Evolutionary conservation across 2,329 filamentous ascomycete genomes (phyloP), one percentile per base, ranked within the genome.

Genomic region (Lasiodiplodia sp.): DNA sequence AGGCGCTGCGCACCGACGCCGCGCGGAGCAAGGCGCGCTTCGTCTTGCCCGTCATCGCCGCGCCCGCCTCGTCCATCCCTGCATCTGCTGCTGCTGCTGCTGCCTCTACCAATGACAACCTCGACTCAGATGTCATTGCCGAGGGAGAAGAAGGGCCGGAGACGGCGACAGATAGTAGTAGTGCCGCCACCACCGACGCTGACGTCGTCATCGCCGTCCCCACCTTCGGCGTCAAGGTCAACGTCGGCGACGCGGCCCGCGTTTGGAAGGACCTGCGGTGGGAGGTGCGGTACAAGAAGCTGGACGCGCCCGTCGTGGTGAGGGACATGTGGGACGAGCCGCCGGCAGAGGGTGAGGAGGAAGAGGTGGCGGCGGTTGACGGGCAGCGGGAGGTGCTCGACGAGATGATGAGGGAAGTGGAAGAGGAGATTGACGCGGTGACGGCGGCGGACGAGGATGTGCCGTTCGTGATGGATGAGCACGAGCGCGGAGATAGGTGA

Each of bases 201-300:
- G 68, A 68, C n/a, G 62, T 62, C 6, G 67, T 79, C 10, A 51
- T 77, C 7, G 77, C 76, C 2, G 56, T 80, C 53, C 78, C 78
- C 3, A 74, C 75, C 3, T 49, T 79, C 10, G 73, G 73, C 4
- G 73, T 74, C 69, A 69, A 69, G 47, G 53, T 72, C 49, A 53
- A 44, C 11, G 69, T 64, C 21, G 60, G 66, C 28, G 52, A 40
- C 2, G 56, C 60, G 2, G 57, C 37, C n/a, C 66, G 63, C 4
- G 51, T 21, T 23, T 74, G 68, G 69, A 56, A 68, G 49, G 67
- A 37, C 8, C 44, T 73, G 55, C 53, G 60, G 28, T 77, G 72
- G 71, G 67, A 73, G 10, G 69, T 75, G 44, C 53, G 70, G 28
- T 77, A 75, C 63, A 75, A 73, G 63, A 70, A 72, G 38, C 58